A percentile compares a stretch with the other conserved stretches of the same genome.
Conservation (phyloP, 2,329 filamentous ascomycete genomes). For the Colletotrichum viniferum region DNA sequence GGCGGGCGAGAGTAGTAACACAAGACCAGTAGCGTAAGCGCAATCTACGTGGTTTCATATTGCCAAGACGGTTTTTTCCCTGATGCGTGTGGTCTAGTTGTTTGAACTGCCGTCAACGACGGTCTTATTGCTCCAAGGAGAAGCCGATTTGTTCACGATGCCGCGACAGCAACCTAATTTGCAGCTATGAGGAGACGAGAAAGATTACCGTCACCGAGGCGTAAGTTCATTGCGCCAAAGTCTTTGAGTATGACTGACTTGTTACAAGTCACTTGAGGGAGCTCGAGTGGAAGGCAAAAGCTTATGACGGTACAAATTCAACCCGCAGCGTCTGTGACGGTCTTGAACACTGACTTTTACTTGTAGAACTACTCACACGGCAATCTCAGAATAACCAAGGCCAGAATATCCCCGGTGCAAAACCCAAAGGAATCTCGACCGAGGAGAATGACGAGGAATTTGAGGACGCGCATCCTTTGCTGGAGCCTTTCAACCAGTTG, state of each 20-base stretch:
- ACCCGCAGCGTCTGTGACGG: rapidly evolving
- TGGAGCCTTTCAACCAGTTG: constrained; percentile 39
- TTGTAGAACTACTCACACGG: neutral
- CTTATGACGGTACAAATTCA: neutral
- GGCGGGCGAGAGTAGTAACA: neutral
- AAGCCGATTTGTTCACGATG: constrained; percentile 38
- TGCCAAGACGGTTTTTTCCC: neutral
- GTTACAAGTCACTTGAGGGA: neutral
- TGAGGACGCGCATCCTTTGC: constrained; percentile 34
- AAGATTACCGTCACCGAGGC: constrained; percentile 39
- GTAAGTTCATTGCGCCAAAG: constrained; percentile 13
- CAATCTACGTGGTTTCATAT: neutral
- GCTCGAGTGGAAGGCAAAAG: constrained; percentile 14
- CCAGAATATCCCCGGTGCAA: neutral
- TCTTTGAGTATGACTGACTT: neutral
- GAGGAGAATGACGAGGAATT: constrained; percentile 33
- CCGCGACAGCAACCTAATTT: constrained; percentile 31
- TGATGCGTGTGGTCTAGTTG: constrained; percentile 29
- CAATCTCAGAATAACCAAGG: neutral
- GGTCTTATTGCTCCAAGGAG: constrained; percentile 41
- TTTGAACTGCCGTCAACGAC: constrained; percentile 36
- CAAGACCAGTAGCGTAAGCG: constrained; percentile 32
- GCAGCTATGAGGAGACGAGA: constrained; percentile 38
- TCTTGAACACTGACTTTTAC: neutral
- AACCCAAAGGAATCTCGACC: neutral